Evolutionary conservation across 225 moss, liverwort and hornwort genomes (phyloP).

Genomic region (Polytrichum commune): DNA sequence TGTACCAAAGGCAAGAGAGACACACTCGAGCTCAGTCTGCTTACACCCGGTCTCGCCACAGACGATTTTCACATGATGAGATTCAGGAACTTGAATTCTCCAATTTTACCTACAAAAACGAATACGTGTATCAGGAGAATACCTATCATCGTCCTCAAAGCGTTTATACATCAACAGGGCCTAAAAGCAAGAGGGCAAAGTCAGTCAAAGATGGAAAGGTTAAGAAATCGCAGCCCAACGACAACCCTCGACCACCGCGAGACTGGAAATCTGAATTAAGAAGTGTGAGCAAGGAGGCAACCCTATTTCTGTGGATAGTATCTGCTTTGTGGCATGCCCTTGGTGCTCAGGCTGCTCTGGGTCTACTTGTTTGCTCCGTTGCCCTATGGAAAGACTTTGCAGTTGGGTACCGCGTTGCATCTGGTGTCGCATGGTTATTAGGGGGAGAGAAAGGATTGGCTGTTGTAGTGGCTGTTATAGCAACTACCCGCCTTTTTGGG

Average conservation of each 20-base stretch:
- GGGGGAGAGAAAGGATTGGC: conserved; percentile 60
- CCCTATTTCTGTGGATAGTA: conserved; percentile 52
- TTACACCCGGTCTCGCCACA: conserved; percentile 20
- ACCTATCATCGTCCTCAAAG: conserved; percentile 12
- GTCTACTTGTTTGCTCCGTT: conserved; percentile 41
- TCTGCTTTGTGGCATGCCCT: conserved; percentile 58
- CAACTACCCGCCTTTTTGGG: conserved; percentile 44
- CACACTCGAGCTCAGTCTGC: conserved; percentile 21
- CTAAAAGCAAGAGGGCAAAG: conserved; percentile 31
- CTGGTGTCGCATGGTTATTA: conserved; percentile 56
- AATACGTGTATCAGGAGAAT: conserved; percentile 43
- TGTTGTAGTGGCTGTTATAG: conserved; percentile 40
- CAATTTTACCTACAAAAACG: conserved; percentile 23
- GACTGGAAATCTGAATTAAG: conserved; percentile 28
- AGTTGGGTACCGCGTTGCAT: conserved; percentile 54
- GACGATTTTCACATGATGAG: conserved; percentile 19
- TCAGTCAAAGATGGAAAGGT: conserved; percentile 22
- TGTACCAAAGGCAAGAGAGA: conserved; percentile 39
- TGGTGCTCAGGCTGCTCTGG: conserved; percentile 50
- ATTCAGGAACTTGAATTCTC: conserved; percentile 28
- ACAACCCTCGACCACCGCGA: background rate
- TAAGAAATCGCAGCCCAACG: conserved; percentile 12
- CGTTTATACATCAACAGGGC: too few species aligned
- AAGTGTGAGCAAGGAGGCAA: conserved; percentile 34
- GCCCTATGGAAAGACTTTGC: conserved; percentile 53